Evolutionary conservation across 768 basidiomycete genomes (phyloP).

Genomic region (Sistotremastrum suecicum): DNA sequence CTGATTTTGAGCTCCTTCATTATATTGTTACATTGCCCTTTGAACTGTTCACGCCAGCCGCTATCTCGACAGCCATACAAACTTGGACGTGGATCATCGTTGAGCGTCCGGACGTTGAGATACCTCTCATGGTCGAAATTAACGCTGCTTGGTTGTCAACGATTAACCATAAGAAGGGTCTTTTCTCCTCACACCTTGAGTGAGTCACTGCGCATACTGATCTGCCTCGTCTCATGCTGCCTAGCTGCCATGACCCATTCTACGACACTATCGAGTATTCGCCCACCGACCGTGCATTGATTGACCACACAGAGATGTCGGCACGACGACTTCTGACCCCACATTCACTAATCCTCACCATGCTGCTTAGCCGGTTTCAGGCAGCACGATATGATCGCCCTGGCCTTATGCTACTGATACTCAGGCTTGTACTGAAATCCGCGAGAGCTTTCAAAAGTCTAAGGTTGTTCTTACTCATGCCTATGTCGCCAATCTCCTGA

Average conservation of each 20-base stretch:
- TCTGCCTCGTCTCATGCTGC: background rate
- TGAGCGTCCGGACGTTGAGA: slow-evolving; percentile 69
- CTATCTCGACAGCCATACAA: slow-evolving; percentile 79
- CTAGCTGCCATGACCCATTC: slow-evolving; percentile 82
- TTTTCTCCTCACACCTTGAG: slow-evolving; percentile 77
- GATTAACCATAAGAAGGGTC: slow-evolving; percentile 61
- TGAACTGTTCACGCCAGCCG: slow-evolving; percentile 74
- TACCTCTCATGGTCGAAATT: slow-evolving; percentile 75
- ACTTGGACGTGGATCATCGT: slow-evolving; percentile 95
- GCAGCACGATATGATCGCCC: slow-evolving; percentile 82
- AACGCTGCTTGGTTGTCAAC: slow-evolving; percentile 78
- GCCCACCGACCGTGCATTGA: slow-evolving; percentile 75
- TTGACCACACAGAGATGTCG: slow-evolving; percentile 55
- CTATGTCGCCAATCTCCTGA: background rate
- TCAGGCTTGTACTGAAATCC: slow-evolving; percentile 75
- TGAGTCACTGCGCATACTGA: slow-evolving; percentile 25
- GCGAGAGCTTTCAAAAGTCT: slow-evolving; percentile 51
- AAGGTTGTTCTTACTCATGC: slow-evolving; percentile 37
- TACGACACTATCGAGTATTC: slow-evolving; percentile 73
- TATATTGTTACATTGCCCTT: slow-evolving; percentile 83
- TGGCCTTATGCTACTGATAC: slow-evolving; percentile 73
- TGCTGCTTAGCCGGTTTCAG: slow-evolving; percentile 85
- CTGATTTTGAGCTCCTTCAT: slow-evolving; percentile 74
- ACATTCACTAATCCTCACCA: slow-evolving; percentile 71
- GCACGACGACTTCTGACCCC: slow-evolving; percentile 70